phyloP scores from a whole-genome alignment of 2,329 filamentous ascomycete genomes.

The Xylaria sp. region DNA sequence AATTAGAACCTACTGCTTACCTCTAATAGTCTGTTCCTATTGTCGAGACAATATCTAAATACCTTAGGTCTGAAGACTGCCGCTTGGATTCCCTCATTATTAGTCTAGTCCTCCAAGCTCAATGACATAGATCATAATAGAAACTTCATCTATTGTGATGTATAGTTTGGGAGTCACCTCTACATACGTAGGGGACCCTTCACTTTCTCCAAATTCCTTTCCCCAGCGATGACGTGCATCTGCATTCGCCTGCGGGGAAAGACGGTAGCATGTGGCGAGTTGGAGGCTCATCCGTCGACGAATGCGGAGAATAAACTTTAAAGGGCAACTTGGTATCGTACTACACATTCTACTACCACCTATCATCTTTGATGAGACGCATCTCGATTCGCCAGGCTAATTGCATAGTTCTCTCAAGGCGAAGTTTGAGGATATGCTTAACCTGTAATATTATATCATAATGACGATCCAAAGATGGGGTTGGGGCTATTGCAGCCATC shows the following conservation, averaged over 20 bases:
- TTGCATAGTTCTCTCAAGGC: not conserved
- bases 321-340: not conserved
- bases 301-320: slow-evolving; percentile 14
- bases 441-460: slow-evolving; percentile 24
- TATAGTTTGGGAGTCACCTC: no score
- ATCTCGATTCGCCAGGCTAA: slow-evolving; percentile 18
- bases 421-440: not conserved
- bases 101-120: no score
- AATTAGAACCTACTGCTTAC: no score
- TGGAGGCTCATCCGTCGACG: not conserved
- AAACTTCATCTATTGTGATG: no score
- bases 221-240: slow-evolving; percentile 11
- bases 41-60: no score
- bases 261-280: slow-evolving; percentile 12
- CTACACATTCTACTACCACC: no score
- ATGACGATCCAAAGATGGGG: slow-evolving; percentile 26
- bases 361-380: not conserved
- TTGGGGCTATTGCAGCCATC: not conserved
- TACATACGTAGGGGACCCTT: not conserved
- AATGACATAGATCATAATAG: no score
- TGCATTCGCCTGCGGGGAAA: slow-evolving; percentile 13
- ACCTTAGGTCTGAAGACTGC: no score
- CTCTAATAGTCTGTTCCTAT: no score
- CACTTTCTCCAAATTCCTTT: slow-evolving; percentile 42
- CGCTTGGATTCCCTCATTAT: no score